These are phyloP conservation scores for Globisporangium abappressorium DNA, from an alignment of 352 stramenopile species.

Conservation along the genomic window DNA sequence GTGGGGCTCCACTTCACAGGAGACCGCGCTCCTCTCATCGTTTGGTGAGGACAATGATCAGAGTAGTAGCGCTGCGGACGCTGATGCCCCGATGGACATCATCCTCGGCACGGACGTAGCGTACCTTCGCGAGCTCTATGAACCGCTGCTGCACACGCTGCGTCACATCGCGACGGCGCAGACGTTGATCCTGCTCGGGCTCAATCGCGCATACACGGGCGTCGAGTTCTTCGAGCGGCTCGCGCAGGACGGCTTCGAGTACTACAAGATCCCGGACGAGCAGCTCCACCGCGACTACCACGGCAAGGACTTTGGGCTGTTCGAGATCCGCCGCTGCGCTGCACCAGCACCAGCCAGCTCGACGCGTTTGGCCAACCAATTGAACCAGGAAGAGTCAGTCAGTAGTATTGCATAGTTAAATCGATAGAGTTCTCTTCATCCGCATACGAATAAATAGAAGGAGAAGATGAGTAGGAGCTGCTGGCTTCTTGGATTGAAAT, in stretches of 20 bases:
- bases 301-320: slow-evolving; percentile 79
- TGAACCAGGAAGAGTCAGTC: slow-evolving; percentile 2
- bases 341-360: not conserved
- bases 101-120: slow-evolving; percentile 82
- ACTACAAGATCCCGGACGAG: slow-evolving; percentile 78
- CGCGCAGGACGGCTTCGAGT: slow-evolving; percentile 67
- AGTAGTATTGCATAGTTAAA: not conserved
- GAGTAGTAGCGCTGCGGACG: slow-evolving; percentile 1
- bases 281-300: slow-evolving; percentile 53
- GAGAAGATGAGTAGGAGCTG: too few species aligned
- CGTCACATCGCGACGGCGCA: slow-evolving; percentile 29
- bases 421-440: too few species aligned
- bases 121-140: slow-evolving; percentile 74
- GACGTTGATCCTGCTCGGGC: slow-evolving; percentile 66
- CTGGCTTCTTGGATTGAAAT: too few species aligned
- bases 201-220: slow-evolving; percentile 70
- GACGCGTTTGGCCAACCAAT: not conserved
- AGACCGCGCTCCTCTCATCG: slow-evolving; percentile 33
- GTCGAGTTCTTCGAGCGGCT: slow-evolving; percentile 68
- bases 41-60: not conserved
- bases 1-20: slow-evolving; percentile 49
- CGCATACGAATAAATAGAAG: too few species aligned
- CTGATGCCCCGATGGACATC: slow-evolving; percentile 43
- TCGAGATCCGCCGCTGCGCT: slow-evolving; percentile 43
- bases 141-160: slow-evolving; percentile 67